Conservation (phyloP, 805 yeast species). For the Candida vartiovaarae region DNA sequence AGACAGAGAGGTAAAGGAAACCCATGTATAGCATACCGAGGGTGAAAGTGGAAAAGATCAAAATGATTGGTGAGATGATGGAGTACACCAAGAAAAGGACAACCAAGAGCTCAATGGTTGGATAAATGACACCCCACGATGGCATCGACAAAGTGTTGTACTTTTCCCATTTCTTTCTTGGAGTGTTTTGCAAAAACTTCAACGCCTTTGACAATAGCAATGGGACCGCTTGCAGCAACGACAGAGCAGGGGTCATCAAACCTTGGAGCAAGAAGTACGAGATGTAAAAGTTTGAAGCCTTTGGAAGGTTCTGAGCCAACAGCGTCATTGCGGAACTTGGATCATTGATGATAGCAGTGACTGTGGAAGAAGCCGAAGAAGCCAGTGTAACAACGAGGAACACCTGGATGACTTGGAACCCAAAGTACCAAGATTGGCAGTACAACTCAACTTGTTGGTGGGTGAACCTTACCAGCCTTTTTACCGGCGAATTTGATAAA, state of each 20-base stretch:
- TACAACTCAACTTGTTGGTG: constrained; percentile 66
- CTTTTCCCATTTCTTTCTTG: constrained; percentile 87
- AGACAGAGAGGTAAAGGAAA: constrained; percentile 52
- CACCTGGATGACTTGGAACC: constrained; percentile 85
- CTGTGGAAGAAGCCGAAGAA: constrained; percentile 74
- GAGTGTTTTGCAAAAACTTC: constrained; percentile 77
- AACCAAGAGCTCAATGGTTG: constrained; percentile 66
- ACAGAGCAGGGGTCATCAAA: constrained; percentile 67
- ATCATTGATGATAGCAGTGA: constrained; percentile 54
- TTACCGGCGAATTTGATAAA: constrained; percentile 73
- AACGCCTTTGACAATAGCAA: constrained; percentile 65
- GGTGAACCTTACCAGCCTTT: constrained; percentile 62
- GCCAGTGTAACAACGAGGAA: constrained; percentile 79
- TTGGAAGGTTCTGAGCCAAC: constrained; percentile 74
- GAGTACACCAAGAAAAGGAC: constrained; percentile 72
- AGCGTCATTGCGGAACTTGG: constrained; percentile 70
- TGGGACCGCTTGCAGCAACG: constrained; percentile 67
- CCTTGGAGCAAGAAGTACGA: constrained; percentile 79
- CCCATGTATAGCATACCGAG: constrained; percentile 54
- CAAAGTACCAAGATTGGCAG: constrained; percentile 86
- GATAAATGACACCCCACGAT: constrained; percentile 79
- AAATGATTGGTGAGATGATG: constrained; percentile 66
- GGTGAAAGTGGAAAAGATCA: constrained; percentile 59
- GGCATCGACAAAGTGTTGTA: constrained; percentile 56
- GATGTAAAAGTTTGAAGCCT: constrained; percentile 86